Conservation (phyloP, 169 alveolate genomes). For the Eimeria maxima region DNA sequence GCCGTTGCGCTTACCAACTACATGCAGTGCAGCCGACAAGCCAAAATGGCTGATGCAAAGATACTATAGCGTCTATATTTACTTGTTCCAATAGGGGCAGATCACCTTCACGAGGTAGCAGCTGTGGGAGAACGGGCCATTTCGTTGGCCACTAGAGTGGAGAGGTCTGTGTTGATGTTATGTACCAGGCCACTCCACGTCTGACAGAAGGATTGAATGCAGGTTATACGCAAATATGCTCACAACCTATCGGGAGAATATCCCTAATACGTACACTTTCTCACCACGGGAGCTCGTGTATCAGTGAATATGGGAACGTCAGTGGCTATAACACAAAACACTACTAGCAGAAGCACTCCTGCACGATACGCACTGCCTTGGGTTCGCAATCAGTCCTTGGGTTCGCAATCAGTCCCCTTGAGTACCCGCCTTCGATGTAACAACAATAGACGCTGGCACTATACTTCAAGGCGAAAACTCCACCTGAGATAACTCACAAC, state of each 20-base stretch:
- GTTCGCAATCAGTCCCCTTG: background rate
- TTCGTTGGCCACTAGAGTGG: background rate
- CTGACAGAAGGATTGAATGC: background rate
- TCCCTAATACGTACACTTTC: background rate
- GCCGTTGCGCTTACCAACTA: background rate
- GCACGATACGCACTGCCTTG: slow-evolving; percentile 1
- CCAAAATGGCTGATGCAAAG: background rate
- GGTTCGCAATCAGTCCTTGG: too few relatives aligned
- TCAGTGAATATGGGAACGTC: background rate
- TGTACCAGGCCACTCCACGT: background rate
- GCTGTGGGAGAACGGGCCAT: background rate
- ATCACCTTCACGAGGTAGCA: background rate
- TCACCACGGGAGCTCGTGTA: background rate
- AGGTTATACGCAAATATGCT: background rate
- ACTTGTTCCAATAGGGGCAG: too few relatives aligned
- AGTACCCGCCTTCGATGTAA: background rate
- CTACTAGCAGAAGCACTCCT: background rate
- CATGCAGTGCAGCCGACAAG: background rate
- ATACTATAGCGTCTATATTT: background rate
- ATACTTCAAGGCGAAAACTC: background rate
- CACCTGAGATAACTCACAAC: background rate
- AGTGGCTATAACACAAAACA: background rate
- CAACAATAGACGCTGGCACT: background rate
- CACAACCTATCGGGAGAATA: background rate
- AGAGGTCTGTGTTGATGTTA: background rate